Evolutionary conservation across 495 filamentous ascomycete species (phyloP).

Genomic region (Hypoxylon intermedium): DNA sequence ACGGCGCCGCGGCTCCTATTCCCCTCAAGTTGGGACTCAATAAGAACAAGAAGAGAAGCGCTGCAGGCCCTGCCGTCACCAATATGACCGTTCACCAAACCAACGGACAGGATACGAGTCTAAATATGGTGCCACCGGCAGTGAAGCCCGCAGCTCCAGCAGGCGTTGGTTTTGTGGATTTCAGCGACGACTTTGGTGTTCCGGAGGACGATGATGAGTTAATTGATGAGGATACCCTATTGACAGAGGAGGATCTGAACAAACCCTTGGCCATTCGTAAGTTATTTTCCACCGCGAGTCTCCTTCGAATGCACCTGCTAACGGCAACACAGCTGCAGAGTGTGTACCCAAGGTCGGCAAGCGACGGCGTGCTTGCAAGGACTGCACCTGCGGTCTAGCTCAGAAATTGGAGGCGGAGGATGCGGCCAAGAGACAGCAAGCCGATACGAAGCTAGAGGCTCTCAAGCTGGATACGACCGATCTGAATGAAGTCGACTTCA

Average conservation of each 20-base stretch:
- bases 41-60: conserved; percentile 63
- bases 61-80: conserved; percentile 29
- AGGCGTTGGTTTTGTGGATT: conserved; percentile 77
- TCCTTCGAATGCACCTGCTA: conserved; percentile 18
- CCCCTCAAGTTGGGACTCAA: conserved; percentile 71
- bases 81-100: conserved; percentile 29
- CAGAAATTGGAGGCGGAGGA: conserved; percentile 83
- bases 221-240: conserved; percentile 86
- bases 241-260: conserved; percentile 81
- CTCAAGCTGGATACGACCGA: conserved; percentile 81
- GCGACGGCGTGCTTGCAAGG: conserved; percentile 92
- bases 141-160: conserved; percentile 48
- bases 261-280: conserved; percentile 77
- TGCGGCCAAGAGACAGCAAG: conserved; percentile 66
- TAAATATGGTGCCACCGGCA: conserved; percentile 41
- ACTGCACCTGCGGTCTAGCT: conserved; percentile 93
- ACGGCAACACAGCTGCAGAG: conserved; percentile 79
- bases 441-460: conserved; percentile 56
- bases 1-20: conserved; percentile 67
- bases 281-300: too few relatives aligned
- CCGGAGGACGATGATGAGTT: conserved; percentile 75
- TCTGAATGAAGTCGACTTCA: conserved; percentile 90
- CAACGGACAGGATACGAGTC: conserved; percentile 30
- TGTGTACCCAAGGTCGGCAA: conserved; percentile 84
- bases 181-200: conserved; percentile 69